Base-by-base conservation (phyloP, 805 yeast species). In the Teunomyces cretensis region DNA sequence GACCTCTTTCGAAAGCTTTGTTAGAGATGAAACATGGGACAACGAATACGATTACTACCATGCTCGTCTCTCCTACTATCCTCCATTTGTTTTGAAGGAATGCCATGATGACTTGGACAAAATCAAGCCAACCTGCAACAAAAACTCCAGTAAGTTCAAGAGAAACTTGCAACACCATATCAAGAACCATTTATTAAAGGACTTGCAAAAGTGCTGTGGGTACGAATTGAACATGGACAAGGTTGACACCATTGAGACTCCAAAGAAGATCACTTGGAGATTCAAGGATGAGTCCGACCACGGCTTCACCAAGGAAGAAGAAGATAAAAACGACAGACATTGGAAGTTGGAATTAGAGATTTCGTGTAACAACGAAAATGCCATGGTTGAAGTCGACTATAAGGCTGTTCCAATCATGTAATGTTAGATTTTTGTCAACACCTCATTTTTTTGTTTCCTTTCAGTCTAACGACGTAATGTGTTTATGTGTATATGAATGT, bases 91-190 rank as follows among this genome's bases (percentile, higher is more conserved):
- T 39, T 52, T 84, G 61, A 76, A 78, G 51, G 85, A 81, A 46
- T 77, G 83, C 49, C 87, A 83, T 52, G 79, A 82, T 46, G 81
- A 84, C 57, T 80, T 82, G 47, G 90, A 85, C 43, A 84, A 82
- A 59, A 78, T 85, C 50, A 83, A 84, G 62, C 84, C 85, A 26
- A 80, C 86, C 35, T 81, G 79, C 73, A 85, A 84, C 65, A 81
- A 84, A 49, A 80, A 85, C 60, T 81, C 84, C 46, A 78, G 80
- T 55, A 84, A 84, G 64, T 86, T 84, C 60, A 80, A 80, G 48
- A 75, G 92, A 61, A 84, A 84, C 62, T 73, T 86, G 61, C 84
- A 82, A 56, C 92, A 86, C 62, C 92, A 86, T 57, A 72, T 86
- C 44, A 79, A 81, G 55, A 83, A 83, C 57, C 91, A 85, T 62